Percentiles rank a stretch among this genome's conserved stretches.
Conservation (phyloP, 1,284 basidiomycete species). For the Puccinia hordei region DNA sequence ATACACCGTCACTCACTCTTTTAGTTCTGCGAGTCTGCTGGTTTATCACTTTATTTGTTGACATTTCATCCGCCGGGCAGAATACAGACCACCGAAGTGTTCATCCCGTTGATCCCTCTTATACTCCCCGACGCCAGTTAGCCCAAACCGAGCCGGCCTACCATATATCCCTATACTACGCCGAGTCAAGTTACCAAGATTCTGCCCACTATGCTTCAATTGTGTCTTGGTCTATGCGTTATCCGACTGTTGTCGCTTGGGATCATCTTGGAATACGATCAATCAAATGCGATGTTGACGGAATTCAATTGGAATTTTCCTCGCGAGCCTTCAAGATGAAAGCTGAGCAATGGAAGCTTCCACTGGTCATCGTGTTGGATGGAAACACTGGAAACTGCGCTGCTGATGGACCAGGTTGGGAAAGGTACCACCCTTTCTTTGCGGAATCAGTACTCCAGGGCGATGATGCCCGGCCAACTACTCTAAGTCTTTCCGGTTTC, state of each 20-base stretch:
- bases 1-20: neutral
- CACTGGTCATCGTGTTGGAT: slow-evolving; percentile 41
- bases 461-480: neutral
- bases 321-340: slow-evolving; percentile 1
- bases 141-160: slow-evolving; percentile 26
- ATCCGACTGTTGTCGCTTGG: slow-evolving; percentile 32
- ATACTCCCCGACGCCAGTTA: slow-evolving; percentile 17
- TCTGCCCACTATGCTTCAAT: slow-evolving; percentile 30
- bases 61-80: neutral
- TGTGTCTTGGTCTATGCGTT: slow-evolving; percentile 28
- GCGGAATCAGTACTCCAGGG: neutral
- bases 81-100: slow-evolving; percentile 23
- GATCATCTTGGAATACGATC: slow-evolving; percentile 37
- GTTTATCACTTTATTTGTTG: neutral
- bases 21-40: neutral
- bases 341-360: slow-evolving; percentile 35
- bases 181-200: slow-evolving; percentile 17
- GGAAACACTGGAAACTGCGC: slow-evolving; percentile 34
- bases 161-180: slow-evolving; percentile 36
- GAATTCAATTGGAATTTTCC: slow-evolving; percentile 35
- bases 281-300: slow-evolving; percentile 32
- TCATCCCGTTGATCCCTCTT: slow-evolving; percentile 23
- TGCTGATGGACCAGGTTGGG: slow-evolving; percentile 14
- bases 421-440: slow-evolving; percentile 42
- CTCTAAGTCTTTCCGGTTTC: slow-evolving; percentile 34